Conservation (phyloP, 2,329 filamentous ascomycete species). For the Colletotrichum eremochloae region DNA sequence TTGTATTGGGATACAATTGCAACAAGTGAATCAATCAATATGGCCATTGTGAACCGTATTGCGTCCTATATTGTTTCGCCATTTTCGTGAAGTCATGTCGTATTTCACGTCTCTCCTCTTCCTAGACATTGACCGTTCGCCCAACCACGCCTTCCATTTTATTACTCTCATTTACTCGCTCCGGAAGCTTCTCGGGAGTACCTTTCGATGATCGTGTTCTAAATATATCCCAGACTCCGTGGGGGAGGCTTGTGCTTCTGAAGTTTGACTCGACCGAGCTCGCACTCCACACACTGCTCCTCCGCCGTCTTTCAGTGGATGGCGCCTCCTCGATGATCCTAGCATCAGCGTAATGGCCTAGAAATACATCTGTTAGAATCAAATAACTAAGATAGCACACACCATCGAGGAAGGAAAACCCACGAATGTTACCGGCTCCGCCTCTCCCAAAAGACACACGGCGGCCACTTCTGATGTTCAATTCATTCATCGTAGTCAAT, state of each 20-base stretch:
- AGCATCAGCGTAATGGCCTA: slow-evolving; percentile 26
- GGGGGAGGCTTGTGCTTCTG: background rate
- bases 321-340: background rate
- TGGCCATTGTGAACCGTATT: background rate
- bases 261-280: background rate
- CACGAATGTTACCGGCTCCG: slow-evolving; percentile 34
- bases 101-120: background rate
- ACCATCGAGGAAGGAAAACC: background rate
- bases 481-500: slow-evolving; percentile 12
- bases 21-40: background rate
- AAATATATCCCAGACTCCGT: slow-evolving; percentile 12
- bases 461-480: slow-evolving; percentile 22
- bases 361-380: background rate
- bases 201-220: background rate
- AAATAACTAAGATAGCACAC: background rate
- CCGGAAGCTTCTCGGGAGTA: background rate
- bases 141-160: too few species aligned
- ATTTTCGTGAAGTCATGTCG: background rate
- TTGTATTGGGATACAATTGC: background rate
- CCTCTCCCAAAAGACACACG: slow-evolving; percentile 23
- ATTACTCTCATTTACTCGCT: background rate
- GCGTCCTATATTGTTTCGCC: background rate
- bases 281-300: slow-evolving; percentile 25
- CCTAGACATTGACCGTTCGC: too few species aligned
- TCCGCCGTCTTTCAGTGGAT: background rate